Evolutionary conservation across 345 rosid genomes (phyloP).

Genomic region (Salix suchowensis): DNA sequence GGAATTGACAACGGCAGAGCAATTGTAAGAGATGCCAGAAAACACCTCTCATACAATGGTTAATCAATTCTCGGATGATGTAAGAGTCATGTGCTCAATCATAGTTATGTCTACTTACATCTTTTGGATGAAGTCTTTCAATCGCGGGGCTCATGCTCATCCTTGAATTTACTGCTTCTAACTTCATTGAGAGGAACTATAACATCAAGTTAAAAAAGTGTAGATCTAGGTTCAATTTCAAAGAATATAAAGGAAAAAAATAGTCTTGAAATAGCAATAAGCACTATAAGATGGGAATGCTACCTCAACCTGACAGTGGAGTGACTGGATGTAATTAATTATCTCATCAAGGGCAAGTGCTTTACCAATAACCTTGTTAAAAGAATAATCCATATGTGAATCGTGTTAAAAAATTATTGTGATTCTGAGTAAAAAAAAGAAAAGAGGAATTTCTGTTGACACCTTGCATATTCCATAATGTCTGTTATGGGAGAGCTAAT

Average conservation of each 20-base stretch:
- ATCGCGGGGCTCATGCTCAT: constrained; percentile 8
- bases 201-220: constrained; percentile 10
- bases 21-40: background rate
- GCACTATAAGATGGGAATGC: background rate
- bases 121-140: constrained; percentile 23
- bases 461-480: background rate
- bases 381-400: background rate
- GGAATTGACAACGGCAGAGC: background rate
- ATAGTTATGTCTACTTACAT: constrained; percentile 11
- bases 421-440: background rate
- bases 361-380: constrained; percentile 74
- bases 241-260: background rate
- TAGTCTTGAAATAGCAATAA: background rate
- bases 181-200: constrained; percentile 30
- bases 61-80: background rate
- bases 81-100: constrained; percentile 1
- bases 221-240: constrained; percentile 5
- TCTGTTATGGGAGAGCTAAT: background rate
- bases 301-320: constrained; percentile 90
- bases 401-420: background rate
- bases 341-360: constrained; percentile 89
- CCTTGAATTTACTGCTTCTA: constrained; percentile 29
- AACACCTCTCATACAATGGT: background rate
- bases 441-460: background rate
- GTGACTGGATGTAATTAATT: constrained; percentile 80